Conservation (phyloP, 164 flowering plant genomes). For the Liriodendron chinense region DNA sequence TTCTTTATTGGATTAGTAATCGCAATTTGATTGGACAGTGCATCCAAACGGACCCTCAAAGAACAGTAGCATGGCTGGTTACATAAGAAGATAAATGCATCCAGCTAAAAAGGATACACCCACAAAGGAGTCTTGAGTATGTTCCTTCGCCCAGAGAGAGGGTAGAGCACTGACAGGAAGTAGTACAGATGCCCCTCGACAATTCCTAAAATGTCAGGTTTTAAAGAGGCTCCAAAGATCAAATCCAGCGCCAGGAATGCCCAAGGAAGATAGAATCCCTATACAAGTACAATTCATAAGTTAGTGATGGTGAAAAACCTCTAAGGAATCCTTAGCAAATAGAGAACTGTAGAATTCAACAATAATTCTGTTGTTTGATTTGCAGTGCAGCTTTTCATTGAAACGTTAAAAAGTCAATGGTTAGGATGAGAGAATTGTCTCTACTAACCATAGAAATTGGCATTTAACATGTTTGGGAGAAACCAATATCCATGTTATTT, state of each 20-base stretch:
- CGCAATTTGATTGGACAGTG: not conserved
- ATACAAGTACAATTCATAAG: constrained; percentile 4
- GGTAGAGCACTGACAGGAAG: constrained; percentile 54
- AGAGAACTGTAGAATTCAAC: too few relatives aligned
- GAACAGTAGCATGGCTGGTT: not conserved
- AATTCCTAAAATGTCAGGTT: constrained; percentile 46
- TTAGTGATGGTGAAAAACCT: not conserved
- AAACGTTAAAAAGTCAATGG: too few relatives aligned
- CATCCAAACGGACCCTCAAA: not conserved
- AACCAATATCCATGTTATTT: too few relatives aligned
- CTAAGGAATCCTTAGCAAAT: too few relatives aligned
- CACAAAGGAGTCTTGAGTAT: constrained; percentile 48
- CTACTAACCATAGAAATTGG: too few relatives aligned
- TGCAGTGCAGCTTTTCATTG: too few relatives aligned
- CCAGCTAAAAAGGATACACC: constrained; percentile 52
- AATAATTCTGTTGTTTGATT: too few relatives aligned
- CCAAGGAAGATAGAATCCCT: constrained; percentile 70
- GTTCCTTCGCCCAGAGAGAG: constrained; percentile 42
- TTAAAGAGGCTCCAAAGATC: constrained; percentile 36
- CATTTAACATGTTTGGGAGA: too few relatives aligned
- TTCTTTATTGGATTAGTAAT: too few relatives aligned
- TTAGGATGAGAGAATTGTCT: too few relatives aligned
- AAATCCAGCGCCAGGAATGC: constrained; percentile 42
- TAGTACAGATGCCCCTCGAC: constrained; percentile 51
- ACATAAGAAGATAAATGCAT: too few relatives aligned